Base-by-base conservation (phyloP, 805 yeast species). In the Candida maesae region DNA sequence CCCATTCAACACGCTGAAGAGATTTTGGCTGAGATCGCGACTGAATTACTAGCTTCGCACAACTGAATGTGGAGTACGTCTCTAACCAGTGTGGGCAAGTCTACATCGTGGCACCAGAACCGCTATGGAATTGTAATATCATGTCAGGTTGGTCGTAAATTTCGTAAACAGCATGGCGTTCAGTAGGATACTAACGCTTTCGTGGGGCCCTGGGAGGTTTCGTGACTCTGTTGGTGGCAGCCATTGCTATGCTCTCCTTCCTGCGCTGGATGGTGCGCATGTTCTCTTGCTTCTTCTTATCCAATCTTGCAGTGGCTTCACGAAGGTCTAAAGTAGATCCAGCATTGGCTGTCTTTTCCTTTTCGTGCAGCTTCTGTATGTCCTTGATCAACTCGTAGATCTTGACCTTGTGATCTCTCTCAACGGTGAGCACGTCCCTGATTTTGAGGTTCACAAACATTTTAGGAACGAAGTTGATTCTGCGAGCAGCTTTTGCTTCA, bases 391-490 rank as follows among this genome's bases (percentile, higher is more conserved):
- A 34, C 35, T 49, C 49, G 31, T 51, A 54, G 20, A 55, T 43
- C 44, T 49, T 51, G 24, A 55, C 34, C 42, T 53, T 51, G 32
- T 55, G 59, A n/a, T 57, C 61, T 36, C 58, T 42, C 29, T 57
- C 61, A 0, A 57, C 51, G 0, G 47, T 35, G 4, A 57, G 36
- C 1, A 57, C 54, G 36, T 57, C 59, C 21, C 46, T 44, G 23
- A 57, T 51, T 28, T 38, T 33, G 9, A 57, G 35, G 11, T 33
- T 37, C 2, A 50, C 34, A 20, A 57, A 55, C 40, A 47, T 54
- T 45, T 55, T 55, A 6, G 61, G 61, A 5, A 57, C 59, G 19
- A 47, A 29, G 3, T 46, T 46, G 4, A 43, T 14, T 5, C 54
- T 34, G 26, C 61, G 36, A 2, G 43, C 39, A 3, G 55, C 47